Evolutionary conservation across 345 rosid species (phyloP).

Genomic region (Zanthoxylum bungeanum): DNA sequence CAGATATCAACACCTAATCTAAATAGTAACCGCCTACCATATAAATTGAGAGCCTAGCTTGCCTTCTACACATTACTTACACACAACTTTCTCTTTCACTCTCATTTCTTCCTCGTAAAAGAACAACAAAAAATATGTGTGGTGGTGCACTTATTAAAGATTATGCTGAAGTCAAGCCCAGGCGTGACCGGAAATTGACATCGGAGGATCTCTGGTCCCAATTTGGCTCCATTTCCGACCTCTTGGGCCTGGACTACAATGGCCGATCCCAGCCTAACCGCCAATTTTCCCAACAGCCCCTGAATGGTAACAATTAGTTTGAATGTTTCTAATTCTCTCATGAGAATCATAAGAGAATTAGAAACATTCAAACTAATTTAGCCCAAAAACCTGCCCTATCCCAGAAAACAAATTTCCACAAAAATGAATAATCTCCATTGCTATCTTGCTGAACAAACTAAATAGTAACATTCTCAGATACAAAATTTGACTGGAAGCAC

Average conservation of each 20-base stretch:
- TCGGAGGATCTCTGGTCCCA: slow-evolving; percentile 65
- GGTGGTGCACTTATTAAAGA: slow-evolving; percentile 73
- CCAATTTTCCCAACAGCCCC: slow-evolving; percentile 6
- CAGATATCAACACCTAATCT: too few species aligned
- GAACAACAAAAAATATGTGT: slow-evolving; percentile 58
- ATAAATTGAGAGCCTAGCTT: slow-evolving; percentile 3
- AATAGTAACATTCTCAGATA: too few species aligned
- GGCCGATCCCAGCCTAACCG: background rate
- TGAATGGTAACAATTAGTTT: too few species aligned
- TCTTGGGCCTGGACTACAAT: slow-evolving; percentile 34
- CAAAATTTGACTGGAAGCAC: too few species aligned
- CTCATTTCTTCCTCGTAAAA: background rate
- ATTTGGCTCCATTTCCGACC: slow-evolving; percentile 49
- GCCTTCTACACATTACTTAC: too few species aligned
- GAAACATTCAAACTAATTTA: background rate
- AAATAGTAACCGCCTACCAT: too few species aligned
- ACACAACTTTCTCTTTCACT: too few species aligned
- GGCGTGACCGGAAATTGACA: slow-evolving; percentile 41
- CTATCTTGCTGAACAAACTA: too few species aligned
- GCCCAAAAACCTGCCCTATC: background rate
- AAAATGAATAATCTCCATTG: background rate
- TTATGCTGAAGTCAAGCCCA: background rate
- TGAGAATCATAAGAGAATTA: background rate
- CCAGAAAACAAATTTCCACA: background rate
- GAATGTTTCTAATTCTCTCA: too few species aligned